phyloP scores from a whole-genome alignment of 164 flowering plant genomes.

The Sextonia rubra region DNA sequence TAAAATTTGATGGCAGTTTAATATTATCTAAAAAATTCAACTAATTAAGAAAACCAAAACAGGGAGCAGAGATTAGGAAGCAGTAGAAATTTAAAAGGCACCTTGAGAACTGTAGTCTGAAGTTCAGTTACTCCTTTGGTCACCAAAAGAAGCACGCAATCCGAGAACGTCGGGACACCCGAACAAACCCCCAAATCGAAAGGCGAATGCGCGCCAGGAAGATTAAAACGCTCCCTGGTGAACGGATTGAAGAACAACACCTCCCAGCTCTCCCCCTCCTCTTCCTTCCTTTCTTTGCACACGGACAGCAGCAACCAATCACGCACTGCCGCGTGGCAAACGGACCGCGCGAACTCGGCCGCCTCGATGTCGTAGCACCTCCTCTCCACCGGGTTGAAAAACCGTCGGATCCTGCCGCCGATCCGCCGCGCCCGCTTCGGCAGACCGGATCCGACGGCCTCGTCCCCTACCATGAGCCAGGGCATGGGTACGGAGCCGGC shows the following conservation, averaged over 20 bases:
- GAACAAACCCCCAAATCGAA: not conserved
- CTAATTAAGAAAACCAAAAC: no score
- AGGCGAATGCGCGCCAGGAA: not conserved
- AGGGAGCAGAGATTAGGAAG: no score
- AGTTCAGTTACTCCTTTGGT: not conserved
- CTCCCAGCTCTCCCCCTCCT: not conserved
- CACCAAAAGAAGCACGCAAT: not conserved
- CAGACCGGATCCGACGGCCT: not conserved
- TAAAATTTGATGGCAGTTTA: no score
- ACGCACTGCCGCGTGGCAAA: not conserved
- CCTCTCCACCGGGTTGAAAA: not conserved
- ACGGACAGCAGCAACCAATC: constrained; percentile 1
- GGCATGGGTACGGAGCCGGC: not conserved
- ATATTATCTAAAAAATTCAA: no score
- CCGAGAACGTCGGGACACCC: not conserved
- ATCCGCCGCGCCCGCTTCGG: not conserved
- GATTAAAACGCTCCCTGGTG: not conserved
- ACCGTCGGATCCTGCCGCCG: not conserved
- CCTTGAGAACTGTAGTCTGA: not conserved
- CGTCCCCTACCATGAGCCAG: not conserved
- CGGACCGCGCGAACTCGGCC: not conserved
- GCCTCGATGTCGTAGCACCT: not conserved
- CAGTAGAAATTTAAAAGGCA: not conserved
- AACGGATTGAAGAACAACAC: not conserved
- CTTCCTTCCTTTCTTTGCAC: not conserved